Evolutionary conservation across 1,284 basidiomycete genomes (phyloP).

Genomic region (Dichomitus squalens): DNA sequence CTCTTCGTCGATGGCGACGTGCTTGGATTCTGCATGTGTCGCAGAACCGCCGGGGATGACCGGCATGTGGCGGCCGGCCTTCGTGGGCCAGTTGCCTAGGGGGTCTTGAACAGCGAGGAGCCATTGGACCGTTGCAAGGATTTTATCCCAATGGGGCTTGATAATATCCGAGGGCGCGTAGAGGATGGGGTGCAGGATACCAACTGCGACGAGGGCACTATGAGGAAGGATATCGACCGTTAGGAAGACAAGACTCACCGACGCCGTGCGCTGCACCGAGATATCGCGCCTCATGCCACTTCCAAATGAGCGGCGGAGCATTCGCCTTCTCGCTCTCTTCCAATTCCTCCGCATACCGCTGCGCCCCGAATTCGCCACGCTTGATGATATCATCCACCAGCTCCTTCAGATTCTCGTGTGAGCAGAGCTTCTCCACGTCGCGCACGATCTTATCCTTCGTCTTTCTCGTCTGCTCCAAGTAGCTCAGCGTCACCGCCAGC

Average conservation of each 20-base stretch:
- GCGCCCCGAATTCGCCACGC: constrained; percentile 46
- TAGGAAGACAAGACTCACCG: constrained; percentile 37
- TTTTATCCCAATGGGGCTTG: constrained; percentile 39
- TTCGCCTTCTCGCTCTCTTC: constrained; percentile 18
- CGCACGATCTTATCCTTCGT: constrained; percentile 19
- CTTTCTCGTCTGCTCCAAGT: constrained; percentile 14
- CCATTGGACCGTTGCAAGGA: constrained; percentile 49
- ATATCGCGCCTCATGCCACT: constrained; percentile 55
- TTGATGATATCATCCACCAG: constrained; percentile 49
- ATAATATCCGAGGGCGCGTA: constrained; percentile 42
- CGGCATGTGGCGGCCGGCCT: constrained; percentile 36
- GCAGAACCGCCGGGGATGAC: constrained; percentile 21
- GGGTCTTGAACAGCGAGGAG: constrained; percentile 46
- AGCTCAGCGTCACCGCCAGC: constrained; percentile 14
- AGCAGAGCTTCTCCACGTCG: constrained; percentile 19
- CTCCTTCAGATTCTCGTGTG: constrained; percentile 23
- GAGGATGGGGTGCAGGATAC: constrained; percentile 53
- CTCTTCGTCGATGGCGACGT: constrained; percentile 16
- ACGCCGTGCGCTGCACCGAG: constrained; percentile 59
- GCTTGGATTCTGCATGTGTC: constrained; percentile 6
- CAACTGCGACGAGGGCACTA: constrained; percentile 35
- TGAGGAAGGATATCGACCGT: not conserved
- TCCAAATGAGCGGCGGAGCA: constrained; percentile 54
- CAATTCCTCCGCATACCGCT: constrained; percentile 31
- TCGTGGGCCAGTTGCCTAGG: constrained; percentile 54